A percentile compares a stretch with the other conserved stretches of the same genome.
Evolutionary conservation across 345 rosid species (phyloP).

Genomic region (Hirschfeldia incana): DNA sequence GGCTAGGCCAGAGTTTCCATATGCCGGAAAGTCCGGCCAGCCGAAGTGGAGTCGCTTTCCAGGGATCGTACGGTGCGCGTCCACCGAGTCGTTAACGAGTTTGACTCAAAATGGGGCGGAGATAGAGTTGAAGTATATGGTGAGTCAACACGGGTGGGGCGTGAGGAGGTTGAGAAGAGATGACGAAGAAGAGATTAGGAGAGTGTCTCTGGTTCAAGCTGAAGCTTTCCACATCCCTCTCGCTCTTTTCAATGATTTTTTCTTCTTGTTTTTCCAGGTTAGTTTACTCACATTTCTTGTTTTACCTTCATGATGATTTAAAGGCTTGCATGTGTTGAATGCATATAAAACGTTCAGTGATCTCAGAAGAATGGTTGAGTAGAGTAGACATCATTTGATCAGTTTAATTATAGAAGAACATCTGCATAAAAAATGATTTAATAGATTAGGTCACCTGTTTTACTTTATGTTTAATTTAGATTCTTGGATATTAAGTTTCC

Average conservation of each 20-base stretch:
- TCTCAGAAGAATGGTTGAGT: background rate
- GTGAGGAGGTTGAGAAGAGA: slow-evolving; percentile 59
- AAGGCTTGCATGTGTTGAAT: background rate
- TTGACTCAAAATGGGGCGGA: slow-evolving; percentile 24
- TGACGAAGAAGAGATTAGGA: slow-evolving; percentile 52
- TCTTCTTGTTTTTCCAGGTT: slow-evolving; percentile 81
- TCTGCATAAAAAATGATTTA: too few species aligned
- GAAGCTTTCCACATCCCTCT: slow-evolving; percentile 78
- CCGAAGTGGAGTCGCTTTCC: slow-evolving; percentile 21
- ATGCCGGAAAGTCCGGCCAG: background rate
- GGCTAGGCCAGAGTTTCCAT: slow-evolving; percentile 19
- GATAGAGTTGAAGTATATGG: slow-evolving; percentile 41
- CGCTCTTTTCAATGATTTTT: slow-evolving; percentile 62
- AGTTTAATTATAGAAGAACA: background rate
- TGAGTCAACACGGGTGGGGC: slow-evolving; percentile 64
- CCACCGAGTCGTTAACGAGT: slow-evolving; percentile 30
- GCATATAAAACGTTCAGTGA: background rate
- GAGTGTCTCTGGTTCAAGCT: slow-evolving; percentile 69
- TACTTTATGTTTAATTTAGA: background rate
- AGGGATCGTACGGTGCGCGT: slow-evolving; percentile 31
- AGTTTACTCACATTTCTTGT: background rate
- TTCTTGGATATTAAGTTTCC: background rate
- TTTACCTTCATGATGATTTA: background rate
- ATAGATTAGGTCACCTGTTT: too few species aligned
- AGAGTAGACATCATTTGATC: background rate